phyloP scores from a whole-genome alignment of 2,329 filamentous ascomycete species.

The Microcyclospora pomicola region DNA sequence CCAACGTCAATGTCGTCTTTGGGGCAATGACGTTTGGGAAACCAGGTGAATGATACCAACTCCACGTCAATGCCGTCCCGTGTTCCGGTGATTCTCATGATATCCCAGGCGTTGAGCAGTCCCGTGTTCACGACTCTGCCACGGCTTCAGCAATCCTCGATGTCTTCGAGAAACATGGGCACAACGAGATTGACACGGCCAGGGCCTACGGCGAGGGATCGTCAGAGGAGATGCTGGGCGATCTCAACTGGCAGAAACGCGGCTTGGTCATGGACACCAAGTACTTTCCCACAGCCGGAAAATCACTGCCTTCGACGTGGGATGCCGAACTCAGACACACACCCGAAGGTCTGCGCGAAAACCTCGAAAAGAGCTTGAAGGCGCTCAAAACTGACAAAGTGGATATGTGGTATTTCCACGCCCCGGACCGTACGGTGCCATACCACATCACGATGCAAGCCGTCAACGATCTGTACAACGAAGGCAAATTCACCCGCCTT shows the following conservation, averaged over 20 bases:
- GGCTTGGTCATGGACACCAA: slow-evolving; percentile 19
- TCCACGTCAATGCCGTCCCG: too few species aligned
- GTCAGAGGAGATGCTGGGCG: slow-evolving; percentile 16
- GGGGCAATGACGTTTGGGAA: slow-evolving; percentile 13
- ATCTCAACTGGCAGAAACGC: slow-evolving; percentile 16
- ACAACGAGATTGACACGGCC: slow-evolving; percentile 19
- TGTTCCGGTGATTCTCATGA: too few species aligned
- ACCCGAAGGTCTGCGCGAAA: slow-evolving; percentile 21
- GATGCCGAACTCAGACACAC: slow-evolving; percentile 13
- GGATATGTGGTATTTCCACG: slow-evolving; percentile 39
- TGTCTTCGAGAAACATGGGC: slow-evolving; percentile 17
- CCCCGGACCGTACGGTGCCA: slow-evolving; percentile 34
- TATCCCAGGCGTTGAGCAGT: slow-evolving; percentile 7
- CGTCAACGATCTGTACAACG: slow-evolving; percentile 32
- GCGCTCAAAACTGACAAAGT: slow-evolving; percentile 29
- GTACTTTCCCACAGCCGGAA: slow-evolving; percentile 12
- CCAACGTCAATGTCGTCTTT: slow-evolving; percentile 11
- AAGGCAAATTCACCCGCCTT: slow-evolving; percentile 33
- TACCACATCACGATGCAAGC: slow-evolving; percentile 34
- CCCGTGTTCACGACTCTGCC: slow-evolving; percentile 12
- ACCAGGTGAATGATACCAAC: neutral
- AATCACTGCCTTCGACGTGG: slow-evolving; percentile 7
- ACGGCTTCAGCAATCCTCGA: slow-evolving; percentile 13
- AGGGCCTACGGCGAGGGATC: slow-evolving; percentile 15
- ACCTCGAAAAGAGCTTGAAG: slow-evolving; percentile 24